Evolutionary conservation across 139 green algal genomes (phyloP).

Genomic region (Marvania coccoides): DNA sequence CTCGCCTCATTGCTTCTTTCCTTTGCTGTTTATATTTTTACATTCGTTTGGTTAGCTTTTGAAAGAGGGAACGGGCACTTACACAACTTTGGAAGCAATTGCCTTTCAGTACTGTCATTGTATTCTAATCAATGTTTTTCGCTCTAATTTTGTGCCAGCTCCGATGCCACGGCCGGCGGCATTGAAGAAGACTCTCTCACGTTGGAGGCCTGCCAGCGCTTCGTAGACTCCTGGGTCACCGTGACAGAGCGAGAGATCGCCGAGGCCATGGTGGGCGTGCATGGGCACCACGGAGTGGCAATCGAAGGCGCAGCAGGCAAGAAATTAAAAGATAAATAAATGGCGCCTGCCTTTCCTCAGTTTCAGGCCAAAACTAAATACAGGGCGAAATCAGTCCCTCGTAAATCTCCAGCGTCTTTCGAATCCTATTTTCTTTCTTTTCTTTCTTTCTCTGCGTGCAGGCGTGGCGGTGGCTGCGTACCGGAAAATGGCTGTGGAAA

Average conservation of each 20-base stretch:
- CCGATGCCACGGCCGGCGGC: constrained; percentile 29
- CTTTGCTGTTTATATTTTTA: no score
- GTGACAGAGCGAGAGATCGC: constrained; percentile 53
- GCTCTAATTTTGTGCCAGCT: neutral
- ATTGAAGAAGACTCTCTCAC: constrained; percentile 44
- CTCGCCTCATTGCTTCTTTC: no score
- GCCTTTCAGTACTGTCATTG: no score
- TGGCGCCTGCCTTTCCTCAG: neutral
- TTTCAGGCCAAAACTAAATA: no score
- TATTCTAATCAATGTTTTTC: neutral
- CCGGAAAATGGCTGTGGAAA: constrained; percentile 2
- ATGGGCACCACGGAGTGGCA: constrained; percentile 30
- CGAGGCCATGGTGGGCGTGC: constrained; percentile 34
- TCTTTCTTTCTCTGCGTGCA: no score
- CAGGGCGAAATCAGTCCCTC: no score
- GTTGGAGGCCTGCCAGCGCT: constrained; percentile 31
- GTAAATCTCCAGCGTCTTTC: no score
- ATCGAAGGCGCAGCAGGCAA: constrained; percentile 57
- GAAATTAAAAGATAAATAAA: neutral
- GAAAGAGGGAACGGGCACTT: no score
- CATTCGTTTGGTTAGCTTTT: no score
- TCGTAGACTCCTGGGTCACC: constrained; percentile 50
- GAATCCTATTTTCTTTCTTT: no score
- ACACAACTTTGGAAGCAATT: no score
- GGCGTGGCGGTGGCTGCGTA: constrained; percentile 41